Evolutionary conservation across 1,284 basidiomycete genomes (phyloP).

Genomic region (Volvariella volvacea): DNA sequence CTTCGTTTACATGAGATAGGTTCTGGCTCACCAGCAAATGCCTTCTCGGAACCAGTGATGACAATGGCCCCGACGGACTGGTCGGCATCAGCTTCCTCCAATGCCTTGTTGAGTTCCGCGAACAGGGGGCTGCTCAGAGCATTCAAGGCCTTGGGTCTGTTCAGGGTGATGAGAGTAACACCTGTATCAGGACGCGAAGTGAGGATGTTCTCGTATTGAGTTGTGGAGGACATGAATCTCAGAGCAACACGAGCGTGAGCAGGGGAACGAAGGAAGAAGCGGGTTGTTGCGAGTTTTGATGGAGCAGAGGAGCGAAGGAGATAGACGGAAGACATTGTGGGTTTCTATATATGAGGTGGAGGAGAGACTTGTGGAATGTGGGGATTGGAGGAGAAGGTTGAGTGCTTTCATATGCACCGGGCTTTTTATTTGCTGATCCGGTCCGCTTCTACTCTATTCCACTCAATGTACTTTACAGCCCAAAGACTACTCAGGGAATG

Average conservation of each 20-base stretch:
- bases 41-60: conserved; percentile 88
- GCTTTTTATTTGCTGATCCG: too few species aligned
- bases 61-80: conserved; percentile 79
- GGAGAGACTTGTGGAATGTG: too few species aligned
- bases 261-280: conserved; percentile 8
- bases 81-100: conserved; percentile 70
- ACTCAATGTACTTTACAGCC: too few species aligned
- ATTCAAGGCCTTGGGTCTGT: conserved; percentile 95
- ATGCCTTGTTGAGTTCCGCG: conserved; percentile 70
- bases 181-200: conserved; percentile 67
- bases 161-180: conserved; percentile 88
- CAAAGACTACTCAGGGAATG: conserved; percentile 15
- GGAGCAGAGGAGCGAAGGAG: conserved; percentile 13
- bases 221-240: conserved; percentile 32
- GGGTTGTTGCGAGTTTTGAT: conserved; percentile 8
- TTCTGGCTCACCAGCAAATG: conserved; percentile 73
- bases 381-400: too few species aligned
- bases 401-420: too few species aligned
- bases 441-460: too few species aligned
- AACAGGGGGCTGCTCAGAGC: conserved; percentile 83
- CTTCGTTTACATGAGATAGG: not conserved
- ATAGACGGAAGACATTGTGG: conserved; percentile 1
- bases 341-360: too few species aligned
- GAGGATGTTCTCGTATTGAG: conserved; percentile 67
- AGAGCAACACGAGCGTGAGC: conserved; percentile 8